Conservation (phyloP, 805 yeast species). For the Candida michaelii region DNA sequence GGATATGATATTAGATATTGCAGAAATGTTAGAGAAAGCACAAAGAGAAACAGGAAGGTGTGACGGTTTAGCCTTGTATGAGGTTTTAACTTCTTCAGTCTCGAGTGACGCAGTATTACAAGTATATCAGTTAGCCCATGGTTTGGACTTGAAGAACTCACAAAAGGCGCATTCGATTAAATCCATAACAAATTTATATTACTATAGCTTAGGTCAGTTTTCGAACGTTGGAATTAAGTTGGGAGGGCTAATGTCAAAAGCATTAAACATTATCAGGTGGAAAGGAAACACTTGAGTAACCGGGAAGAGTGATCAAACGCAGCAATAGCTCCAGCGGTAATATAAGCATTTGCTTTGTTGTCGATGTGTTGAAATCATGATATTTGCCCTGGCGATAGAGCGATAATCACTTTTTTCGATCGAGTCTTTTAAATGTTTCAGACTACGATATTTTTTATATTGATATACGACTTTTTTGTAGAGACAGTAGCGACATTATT, state of each 20-base stretch:
- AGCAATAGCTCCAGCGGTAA: too few species aligned
- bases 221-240: neutral
- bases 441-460: neutral
- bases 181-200: neutral
- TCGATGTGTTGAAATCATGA: too few species aligned
- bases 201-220: neutral
- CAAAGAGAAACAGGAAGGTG: neutral
- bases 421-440: neutral
- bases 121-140: slow-evolving; percentile 2
- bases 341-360: too few species aligned
- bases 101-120: neutral
- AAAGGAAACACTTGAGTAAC: neutral
- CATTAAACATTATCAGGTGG: neutral
- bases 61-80: neutral
- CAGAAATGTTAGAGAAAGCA: slow-evolving; percentile 2
- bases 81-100: slow-evolving; percentile 1
- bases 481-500: neutral
- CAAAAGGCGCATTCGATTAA: neutral
- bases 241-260: neutral
- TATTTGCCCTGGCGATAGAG: too few species aligned
- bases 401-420: too few species aligned
- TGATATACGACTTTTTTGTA: too few species aligned
- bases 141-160: neutral
- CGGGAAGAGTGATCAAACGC: too few species aligned
- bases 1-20: slow-evolving; percentile 7